phyloP scores from a whole-genome alignment of 495 filamentous ascomycete species.

The Podospora bellae-mahoneyi region DNA sequence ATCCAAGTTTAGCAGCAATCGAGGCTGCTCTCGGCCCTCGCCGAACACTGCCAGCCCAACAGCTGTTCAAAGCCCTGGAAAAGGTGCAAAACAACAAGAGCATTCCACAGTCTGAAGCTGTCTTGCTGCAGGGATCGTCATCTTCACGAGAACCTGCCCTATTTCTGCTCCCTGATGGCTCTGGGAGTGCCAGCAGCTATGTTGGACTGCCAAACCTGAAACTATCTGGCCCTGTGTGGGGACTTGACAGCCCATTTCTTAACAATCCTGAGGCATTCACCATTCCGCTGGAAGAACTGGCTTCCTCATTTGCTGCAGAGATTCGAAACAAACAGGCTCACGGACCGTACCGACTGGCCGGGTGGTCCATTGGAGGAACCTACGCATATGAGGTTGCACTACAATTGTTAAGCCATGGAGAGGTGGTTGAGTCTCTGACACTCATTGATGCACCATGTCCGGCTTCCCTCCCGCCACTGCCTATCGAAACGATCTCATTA shows the following conservation, averaged over 20 bases:
- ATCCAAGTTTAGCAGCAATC: constrained; percentile 28
- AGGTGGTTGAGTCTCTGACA: constrained; percentile 61
- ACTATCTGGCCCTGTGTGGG: constrained; percentile 42
- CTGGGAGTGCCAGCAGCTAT: constrained; percentile 56
- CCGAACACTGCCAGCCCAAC: constrained; percentile 27
- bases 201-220: constrained; percentile 34
- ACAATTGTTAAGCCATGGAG: constrained; percentile 56
- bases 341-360: constrained; percentile 59
- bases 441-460: constrained; percentile 71
- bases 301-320: constrained; percentile 42
- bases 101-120: constrained; percentile 27
- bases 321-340: constrained; percentile 50
- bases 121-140: constrained; percentile 55
- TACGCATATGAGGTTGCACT: constrained; percentile 67
- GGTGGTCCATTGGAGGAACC: constrained; percentile 76
- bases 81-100: constrained; percentile 22
- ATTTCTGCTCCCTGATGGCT: constrained; percentile 63
- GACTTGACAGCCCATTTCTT: constrained; percentile 53
- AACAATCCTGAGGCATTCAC: constrained; percentile 40
- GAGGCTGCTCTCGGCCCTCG: constrained; percentile 21
- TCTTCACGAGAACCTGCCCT: constrained; percentile 44
- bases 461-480: constrained; percentile 56
- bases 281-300: constrained; percentile 34
- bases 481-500: constrained; percentile 61
- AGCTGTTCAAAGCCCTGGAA: constrained; percentile 16